Evolutionary conservation across 139 green algal species (phyloP).

Genomic region (Parachlorella kessleri): DNA sequence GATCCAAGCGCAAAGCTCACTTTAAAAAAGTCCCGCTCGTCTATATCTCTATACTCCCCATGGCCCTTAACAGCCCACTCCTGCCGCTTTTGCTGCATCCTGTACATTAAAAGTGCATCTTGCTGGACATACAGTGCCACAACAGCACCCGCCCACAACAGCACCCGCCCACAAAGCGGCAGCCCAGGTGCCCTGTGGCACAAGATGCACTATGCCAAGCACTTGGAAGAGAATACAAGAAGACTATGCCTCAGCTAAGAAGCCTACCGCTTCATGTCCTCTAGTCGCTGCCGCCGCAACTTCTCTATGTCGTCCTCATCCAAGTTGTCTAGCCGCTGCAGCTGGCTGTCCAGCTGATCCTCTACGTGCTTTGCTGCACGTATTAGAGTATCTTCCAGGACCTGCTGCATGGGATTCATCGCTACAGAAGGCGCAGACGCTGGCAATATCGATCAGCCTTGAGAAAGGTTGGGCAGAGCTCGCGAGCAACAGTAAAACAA

Average conservation of each 20-base stretch:
- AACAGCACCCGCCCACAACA: too few relatives aligned
- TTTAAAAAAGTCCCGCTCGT: conserved; percentile 96
- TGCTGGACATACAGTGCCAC: too few relatives aligned
- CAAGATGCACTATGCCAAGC: too few relatives aligned
- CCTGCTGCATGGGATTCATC: conserved; percentile 16
- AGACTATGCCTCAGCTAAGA: neutral
- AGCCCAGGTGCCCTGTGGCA: too few relatives aligned
- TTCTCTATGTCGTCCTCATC: conserved; percentile 87
- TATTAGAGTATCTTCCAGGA: conserved; percentile 32
- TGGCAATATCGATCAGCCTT: too few relatives aligned
- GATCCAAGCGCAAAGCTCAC: too few relatives aligned
- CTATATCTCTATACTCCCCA: conserved; percentile 81
- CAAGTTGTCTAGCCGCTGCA: conserved; percentile 91
- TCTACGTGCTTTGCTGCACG: conserved; percentile 79
- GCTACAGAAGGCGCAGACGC: too few relatives aligned
- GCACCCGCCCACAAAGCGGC: too few relatives aligned
- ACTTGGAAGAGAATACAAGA: too few relatives aligned
- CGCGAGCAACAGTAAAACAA: too few relatives aligned
- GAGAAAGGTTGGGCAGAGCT: too few relatives aligned
- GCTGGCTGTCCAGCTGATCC: conserved; percentile 82
- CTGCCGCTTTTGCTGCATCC: conserved; percentile 67
- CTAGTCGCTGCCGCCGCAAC: conserved; percentile 64
- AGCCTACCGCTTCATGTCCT: conserved; percentile 60
- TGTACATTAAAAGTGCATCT: too few relatives aligned
- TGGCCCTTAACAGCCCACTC: conserved; percentile 91